Base-by-base conservation (phyloP, 228 moss, liverwort and hornwort species). In the Sphagnum magellanicum region DNA sequence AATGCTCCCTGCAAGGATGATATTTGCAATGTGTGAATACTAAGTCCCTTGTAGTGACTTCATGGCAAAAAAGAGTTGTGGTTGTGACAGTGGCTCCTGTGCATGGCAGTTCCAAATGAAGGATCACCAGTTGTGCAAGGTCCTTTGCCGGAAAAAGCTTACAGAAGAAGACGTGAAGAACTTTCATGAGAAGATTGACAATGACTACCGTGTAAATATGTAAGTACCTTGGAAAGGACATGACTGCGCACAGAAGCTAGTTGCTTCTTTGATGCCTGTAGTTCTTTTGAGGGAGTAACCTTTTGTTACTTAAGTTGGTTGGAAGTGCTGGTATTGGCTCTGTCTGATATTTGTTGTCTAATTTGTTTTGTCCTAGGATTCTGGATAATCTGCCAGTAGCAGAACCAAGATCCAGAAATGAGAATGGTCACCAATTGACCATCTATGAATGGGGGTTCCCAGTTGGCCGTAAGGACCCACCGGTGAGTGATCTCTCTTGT, bases 381-480 rank as follows among this genome's bases (percentile, higher is more conserved):
- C 77, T 98, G 64, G 97, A 98, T 75, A 98, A 98, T 68, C 79
- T 98, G 3, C 98, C 98, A 32, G 92, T 93, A 15, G 98, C 94
- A 15, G 71, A 87, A 63, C 53, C 88, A 50, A 75, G 71, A 47
- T 48, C 8, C 10, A 70, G 69, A 64, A 59, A 6, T 11, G 74
- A 63, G 48, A 81, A 87, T 13, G 65, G 66, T 8, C 71, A 66
- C 50, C 52, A 70, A 49, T 51, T 52, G 15, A 82, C 81, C 60
- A 87, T 68, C 47, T 91, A 87, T 58, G 92, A 93, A 14, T 82
- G 87, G 62, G 98, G 98, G 53, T 98, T 92, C 69, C 90, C 75
- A 47, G 89, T 98, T 55, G 98, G 98, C 10, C 74, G 77, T 4
- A 89, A 86, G 69, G 71, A 46, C 10, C 0, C 93, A 5, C 72